These are phyloP conservation scores for Hericium rajendrae DNA, from an alignment of 768 basidiomycete genomes.

Conservation along the genomic window DNA sequence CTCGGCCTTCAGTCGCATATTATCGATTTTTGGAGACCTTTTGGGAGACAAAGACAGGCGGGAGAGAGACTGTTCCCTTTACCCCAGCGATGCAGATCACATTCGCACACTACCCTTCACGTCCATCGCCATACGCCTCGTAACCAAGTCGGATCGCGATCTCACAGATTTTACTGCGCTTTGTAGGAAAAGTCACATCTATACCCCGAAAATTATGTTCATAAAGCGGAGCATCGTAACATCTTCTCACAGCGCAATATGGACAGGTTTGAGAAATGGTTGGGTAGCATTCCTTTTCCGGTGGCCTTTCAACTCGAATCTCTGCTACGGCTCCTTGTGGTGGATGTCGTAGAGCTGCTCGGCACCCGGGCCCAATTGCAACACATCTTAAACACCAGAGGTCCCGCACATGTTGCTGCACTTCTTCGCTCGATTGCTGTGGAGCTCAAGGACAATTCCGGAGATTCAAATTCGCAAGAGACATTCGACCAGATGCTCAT, in stretches of 20 bases:
- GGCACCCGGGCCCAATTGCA: constrained; percentile 28
- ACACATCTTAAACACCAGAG: constrained; percentile 21
- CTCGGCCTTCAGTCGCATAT: neutral
- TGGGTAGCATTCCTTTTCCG: constrained; percentile 32
- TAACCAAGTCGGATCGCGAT: constrained; percentile 28
- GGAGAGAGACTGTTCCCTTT: constrained; percentile 29
- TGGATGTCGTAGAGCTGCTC: constrained; percentile 46
- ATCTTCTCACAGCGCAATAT: constrained; percentile 35
- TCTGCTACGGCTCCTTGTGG: constrained; percentile 23
- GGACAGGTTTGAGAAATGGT: constrained; percentile 22
- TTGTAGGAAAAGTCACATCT: constrained; percentile 28
- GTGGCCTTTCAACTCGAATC: constrained; percentile 56
- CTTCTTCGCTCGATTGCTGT: constrained; percentile 33
- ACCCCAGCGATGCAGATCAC: constrained; percentile 22
- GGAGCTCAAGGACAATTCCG: constrained; percentile 6
- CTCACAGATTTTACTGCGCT: constrained; percentile 30
- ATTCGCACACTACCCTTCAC: constrained; percentile 38
- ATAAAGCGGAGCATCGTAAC: constrained; percentile 29
- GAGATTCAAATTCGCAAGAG: neutral
- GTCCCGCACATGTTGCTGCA: constrained; percentile 26
- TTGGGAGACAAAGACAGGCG: constrained; percentile 17
- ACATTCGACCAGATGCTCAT: constrained; percentile 10
- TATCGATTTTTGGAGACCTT: neutral
- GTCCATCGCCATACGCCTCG: constrained; percentile 42
- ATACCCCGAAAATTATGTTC: constrained; percentile 20